phyloP scores from a whole-genome alignment of 2,329 filamentous ascomycete species.

The Colletotrichum melonis region DNA sequence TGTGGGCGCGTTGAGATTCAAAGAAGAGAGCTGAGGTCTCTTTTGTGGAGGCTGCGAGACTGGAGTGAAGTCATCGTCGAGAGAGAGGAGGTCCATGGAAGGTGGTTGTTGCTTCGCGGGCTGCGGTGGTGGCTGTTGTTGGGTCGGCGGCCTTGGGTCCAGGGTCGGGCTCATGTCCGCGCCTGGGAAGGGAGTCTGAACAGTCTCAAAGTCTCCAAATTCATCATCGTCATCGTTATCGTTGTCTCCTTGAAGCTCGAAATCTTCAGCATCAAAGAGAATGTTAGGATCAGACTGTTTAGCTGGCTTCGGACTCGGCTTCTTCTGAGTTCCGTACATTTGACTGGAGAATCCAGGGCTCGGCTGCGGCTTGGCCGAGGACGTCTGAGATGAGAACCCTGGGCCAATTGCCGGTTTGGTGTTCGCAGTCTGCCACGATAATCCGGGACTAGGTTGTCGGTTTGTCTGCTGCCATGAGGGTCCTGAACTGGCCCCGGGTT shows the following conservation, averaged over 20 bases:
- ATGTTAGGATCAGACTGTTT: conserved; percentile 60
- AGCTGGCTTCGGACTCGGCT: conserved; percentile 4
- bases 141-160: conserved; percentile 36
- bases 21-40: conserved; percentile 47
- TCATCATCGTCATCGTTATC: conserved; percentile 63
- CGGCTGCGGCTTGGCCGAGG: conserved; percentile 36
- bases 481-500: conserved; percentile 1
- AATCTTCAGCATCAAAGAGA: conserved; percentile 74
- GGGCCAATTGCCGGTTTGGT: conserved; percentile 11
- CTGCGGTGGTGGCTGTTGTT: conserved; percentile 34
- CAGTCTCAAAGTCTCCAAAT: conserved; percentile 71
- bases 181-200: conserved; percentile 39
- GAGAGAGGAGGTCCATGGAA: conserved; percentile 54
- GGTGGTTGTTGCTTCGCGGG: conserved; percentile 36
- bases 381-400: conserved; percentile 7
- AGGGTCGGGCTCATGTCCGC: conserved; percentile 10
- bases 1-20: conserved; percentile 44
- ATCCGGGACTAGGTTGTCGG: conserved; percentile 11
- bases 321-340: conserved; percentile 1
- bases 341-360: conserved; percentile 37
- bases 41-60: conserved; percentile 42
- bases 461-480: conserved; percentile 2
- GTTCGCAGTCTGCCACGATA: conserved; percentile 5
- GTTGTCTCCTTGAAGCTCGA: conserved; percentile 53
- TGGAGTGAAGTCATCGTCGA: conserved; percentile 44